These are phyloP conservation scores for Leccinum subrobustum DNA, from an alignment of 1,284 basidiomycete species.

Conservation along the genomic window DNA sequence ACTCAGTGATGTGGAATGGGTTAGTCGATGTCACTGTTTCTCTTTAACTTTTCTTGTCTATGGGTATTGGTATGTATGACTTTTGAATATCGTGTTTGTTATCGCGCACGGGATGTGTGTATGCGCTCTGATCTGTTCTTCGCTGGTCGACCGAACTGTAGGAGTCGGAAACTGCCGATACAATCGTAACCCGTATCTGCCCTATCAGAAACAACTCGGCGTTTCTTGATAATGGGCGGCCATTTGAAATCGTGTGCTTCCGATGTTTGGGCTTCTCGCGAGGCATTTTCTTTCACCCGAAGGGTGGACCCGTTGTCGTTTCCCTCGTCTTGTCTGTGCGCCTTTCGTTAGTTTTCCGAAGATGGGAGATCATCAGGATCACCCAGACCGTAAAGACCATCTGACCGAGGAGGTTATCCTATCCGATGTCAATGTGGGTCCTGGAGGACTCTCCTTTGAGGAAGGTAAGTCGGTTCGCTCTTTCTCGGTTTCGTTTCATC, in stretches of 20 bases:
- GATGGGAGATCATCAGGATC: not conserved
- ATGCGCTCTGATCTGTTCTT: not conserved
- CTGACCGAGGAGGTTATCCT: not conserved
- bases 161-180: not conserved
- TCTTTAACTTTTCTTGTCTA: not conserved
- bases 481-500: not conserved
- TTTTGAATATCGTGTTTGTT: not conserved
- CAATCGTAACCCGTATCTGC: not conserved
- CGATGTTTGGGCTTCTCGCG: not conserved
- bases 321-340: constrained; percentile 6
- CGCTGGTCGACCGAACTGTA: not conserved
- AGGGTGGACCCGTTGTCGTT: not conserved
- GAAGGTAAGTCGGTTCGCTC: constrained; percentile 21
- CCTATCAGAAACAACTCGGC: not conserved
- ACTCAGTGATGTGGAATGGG: not conserved
- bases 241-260: not conserved
- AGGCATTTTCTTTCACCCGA: not conserved
- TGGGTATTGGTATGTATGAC: not conserved
- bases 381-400: not conserved
- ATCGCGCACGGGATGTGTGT: not conserved
- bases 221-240: not conserved
- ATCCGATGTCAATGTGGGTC: constrained; percentile 10
- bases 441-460: constrained; percentile 29
- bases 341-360: constrained; percentile 1
- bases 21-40: not conserved